Evolutionary conservation across 2,329 filamentous ascomycete species (phyloP), one percentile per base, ranked within the genome.

Genomic region (Fusarium multiceps): DNA sequence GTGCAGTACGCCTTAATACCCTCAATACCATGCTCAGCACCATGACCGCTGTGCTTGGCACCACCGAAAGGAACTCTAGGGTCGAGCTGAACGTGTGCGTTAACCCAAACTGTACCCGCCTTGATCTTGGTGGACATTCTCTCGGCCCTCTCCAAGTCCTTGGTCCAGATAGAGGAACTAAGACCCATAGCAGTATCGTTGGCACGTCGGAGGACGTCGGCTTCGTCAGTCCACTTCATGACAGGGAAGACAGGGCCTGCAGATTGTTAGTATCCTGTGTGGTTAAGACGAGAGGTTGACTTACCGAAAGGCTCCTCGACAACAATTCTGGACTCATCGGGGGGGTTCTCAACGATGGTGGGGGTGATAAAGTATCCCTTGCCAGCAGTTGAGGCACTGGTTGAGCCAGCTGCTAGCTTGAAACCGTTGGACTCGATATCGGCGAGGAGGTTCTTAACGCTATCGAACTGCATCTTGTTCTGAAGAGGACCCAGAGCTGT

Each of bases 91-190:
- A 37, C 34, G 18, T 37, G 34, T n/a, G 18, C 18, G 34, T 90
- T 90, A 72, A 90, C 85, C 83, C 86, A 90, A 1, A 90, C 85
- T 3, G 78, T 84, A 0, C 88, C 88, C 0, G 85, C 83, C 72
- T 89, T 84, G 13, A 90, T 78, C 21, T 82, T 80, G 28, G 82
- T 74, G 0, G 86, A 88, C 27, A 90, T 82, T 5, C 79, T 78
- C 21, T 82, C 80, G 0, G 87, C 88, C 11, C 81, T 78, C 1
- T 79, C 79, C 7, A 86, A 48, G 65, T 90, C 85, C 7, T 78
- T 80, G 8, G 82, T 85, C 80, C 87, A 90, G 0, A 90, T 82
- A 0, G 86, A 86, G 6, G 84, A 84, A 1, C 86, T 86, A 0
- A 89, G 81, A 1, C 86, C 87, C 28, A 82, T 83, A n/a, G 83